Evolutionary conservation across 106 monocot genomes (phyloP).

Genomic region (Dioscorea dumetorum): DNA sequence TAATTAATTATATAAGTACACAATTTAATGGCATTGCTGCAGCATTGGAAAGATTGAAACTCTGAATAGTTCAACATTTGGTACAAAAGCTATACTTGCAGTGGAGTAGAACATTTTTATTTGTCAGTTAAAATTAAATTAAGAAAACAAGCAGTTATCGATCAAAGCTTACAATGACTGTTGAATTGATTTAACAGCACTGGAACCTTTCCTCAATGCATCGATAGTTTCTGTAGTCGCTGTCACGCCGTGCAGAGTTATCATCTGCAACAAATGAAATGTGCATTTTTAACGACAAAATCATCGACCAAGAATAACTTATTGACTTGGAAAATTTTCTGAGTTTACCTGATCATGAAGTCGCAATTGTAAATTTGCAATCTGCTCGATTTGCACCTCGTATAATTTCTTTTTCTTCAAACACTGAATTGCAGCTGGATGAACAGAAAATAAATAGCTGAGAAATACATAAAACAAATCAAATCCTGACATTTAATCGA

Average conservation of each 20-base stretch:
- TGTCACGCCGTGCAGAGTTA: conserved; percentile 40
- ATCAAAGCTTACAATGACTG: conserved; percentile 36
- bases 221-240: conserved; percentile 55
- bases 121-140: background rate
- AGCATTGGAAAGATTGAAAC: too few species aligned
- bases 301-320: background rate
- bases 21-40: background rate
- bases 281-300: background rate
- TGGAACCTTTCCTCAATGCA: conserved; percentile 47
- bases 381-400: conserved; percentile 44
- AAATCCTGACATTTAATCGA: too few species aligned
- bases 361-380: conserved; percentile 44
- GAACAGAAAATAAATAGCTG: conserved; percentile 1
- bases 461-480: background rate
- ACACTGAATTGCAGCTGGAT: conserved; percentile 52
- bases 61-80: too few species aligned
- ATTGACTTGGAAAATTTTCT: background rate
- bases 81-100: background rate
- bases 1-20: background rate
- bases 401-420: conserved; percentile 53
- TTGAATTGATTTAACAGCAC: conserved; percentile 44
- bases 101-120: too few species aligned
- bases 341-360: conserved; percentile 50
- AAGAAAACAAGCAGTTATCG: background rate
- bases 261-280: conserved; percentile 28